Conservation (phyloP, 2,329 filamentous ascomycete species). For the Phyllosticta capitalensis region DNA sequence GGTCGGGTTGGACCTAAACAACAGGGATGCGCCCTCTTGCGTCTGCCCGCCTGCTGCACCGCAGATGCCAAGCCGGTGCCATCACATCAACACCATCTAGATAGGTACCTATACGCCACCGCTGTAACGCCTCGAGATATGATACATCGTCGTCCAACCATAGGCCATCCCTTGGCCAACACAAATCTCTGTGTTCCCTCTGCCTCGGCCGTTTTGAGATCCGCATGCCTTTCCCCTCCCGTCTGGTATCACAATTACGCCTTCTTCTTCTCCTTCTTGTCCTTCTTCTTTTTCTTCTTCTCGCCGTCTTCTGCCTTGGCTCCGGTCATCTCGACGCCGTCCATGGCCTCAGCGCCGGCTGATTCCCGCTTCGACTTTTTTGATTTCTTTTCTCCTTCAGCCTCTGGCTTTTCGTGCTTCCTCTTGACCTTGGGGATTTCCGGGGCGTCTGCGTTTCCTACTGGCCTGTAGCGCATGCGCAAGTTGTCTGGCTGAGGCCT, state of each 20-base stretch:
- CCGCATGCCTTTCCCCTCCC: too few relatives aligned
- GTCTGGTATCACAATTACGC: conserved; percentile 19
- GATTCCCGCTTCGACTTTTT: conserved; percentile 4
- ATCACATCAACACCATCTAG: background rate
- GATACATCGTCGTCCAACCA: conserved; percentile 1
- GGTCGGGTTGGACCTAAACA: conserved; percentile 6
- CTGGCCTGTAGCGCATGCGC: conserved; percentile 57
- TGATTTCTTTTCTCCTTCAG: conserved; percentile 8
- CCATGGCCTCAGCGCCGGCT: conserved; percentile 8
- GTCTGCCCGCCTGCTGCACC: conserved; percentile 2
- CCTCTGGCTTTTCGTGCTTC: conserved; percentile 22
- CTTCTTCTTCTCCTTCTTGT: conserved; percentile 25
- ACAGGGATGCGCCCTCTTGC: conserved; percentile 4
- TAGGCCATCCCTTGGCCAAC: background rate
- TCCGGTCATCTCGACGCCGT: conserved; percentile 11
- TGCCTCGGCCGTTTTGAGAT: background rate
- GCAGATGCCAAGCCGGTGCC: conserved; percentile 8
- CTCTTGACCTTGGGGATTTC: conserved; percentile 23
- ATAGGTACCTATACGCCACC: background rate
- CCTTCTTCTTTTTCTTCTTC: conserved; percentile 21
- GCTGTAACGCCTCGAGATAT: too few relatives aligned
- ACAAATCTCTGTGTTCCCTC: background rate
- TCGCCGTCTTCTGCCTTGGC: conserved; percentile 9
- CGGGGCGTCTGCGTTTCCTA: conserved; percentile 45
- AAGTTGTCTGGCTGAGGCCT: conserved; percentile 60